Evolutionary conservation across 1,284 basidiomycete genomes (phyloP).

Genomic region (Trametes versicolor): DNA sequence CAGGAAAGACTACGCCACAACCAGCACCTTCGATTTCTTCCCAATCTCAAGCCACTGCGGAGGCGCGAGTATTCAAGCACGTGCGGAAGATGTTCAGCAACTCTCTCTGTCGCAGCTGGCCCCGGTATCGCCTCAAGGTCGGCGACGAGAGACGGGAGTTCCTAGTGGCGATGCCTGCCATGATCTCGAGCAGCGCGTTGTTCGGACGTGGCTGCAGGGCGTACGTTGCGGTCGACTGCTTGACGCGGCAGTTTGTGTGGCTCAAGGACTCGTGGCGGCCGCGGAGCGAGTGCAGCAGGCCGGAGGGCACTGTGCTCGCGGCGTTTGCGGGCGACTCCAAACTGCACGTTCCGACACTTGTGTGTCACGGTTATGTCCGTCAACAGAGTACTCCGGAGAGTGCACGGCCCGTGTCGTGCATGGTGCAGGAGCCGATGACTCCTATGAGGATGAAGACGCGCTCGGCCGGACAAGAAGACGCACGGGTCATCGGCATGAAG

Average conservation of each 20-base stretch:
- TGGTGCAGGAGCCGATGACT: not conserved
- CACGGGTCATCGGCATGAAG: not conserved
- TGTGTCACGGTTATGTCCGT: constrained; percentile 17
- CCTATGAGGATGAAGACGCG: not conserved
- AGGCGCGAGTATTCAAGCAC: constrained; percentile 5
- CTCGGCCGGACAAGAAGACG: not conserved
- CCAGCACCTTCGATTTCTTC: not conserved
- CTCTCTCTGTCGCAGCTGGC: not conserved
- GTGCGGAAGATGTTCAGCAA: not conserved
- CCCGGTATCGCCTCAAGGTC: constrained; percentile 8
- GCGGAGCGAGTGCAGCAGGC: not conserved
- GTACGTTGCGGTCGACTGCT: constrained; percentile 18
- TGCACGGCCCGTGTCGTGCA: not conserved
- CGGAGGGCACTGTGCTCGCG: constrained; percentile 9
- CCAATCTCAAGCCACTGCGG: not conserved
- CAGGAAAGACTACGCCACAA: not conserved
- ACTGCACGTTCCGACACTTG: constrained; percentile 17
- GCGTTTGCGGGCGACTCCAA: constrained; percentile 11
- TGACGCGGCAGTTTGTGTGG: constrained; percentile 13
- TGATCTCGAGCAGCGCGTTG: not conserved
- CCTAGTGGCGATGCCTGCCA: constrained; percentile 4
- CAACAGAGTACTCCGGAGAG: not conserved
- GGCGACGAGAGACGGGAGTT: constrained; percentile 15
- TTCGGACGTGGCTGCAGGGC: constrained; percentile 10
- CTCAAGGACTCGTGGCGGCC: constrained; percentile 25